Base-by-base conservation (phyloP, 495 filamentous ascomycete genomes). In the Penicillium diatomitis region DNA sequence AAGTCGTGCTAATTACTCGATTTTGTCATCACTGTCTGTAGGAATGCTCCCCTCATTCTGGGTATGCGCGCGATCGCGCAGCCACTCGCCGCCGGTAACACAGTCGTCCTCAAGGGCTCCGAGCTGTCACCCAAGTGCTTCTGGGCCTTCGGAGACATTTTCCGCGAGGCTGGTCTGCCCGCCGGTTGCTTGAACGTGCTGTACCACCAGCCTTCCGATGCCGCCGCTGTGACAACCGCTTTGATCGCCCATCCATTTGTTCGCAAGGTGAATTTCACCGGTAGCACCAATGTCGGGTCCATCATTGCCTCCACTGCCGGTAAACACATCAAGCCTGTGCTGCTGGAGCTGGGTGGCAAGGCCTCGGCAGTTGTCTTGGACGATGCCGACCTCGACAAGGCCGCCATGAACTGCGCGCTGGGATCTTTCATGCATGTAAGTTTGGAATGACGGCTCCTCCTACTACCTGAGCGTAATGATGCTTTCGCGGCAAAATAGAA, bases 81-180 rank as follows among this genome's bases (percentile, higher is more conserved):
- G 56, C 84, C 90, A n/a, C 72, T 96, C 36, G 90, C 88, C 8
- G 83, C 82, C 2, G 90, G 90, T 28, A 88, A 87, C 58, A 88
- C 86, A 2, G 75, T 76, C 35, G 75, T 94, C 27, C 68, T 91
- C 5, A 94, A 94, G 61, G 84, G 82, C 28, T 80, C 83, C 4
- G 90, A 96, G 62, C 67, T 82, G 38, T 82, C 84, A 8, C 90
- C 90, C 6, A 81, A 82, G 44, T 80, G 77, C 51, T 87, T 87
- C 71, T 86, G 79, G 72, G 81, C 78, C 35, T 74, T 96, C 38
- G 79, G 81, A 20, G 77, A 79, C 32, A 60, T 86, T 55, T 77
- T 92, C 58, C 75, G 74, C 12, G 80, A 89, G 59, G 89, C 89
- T 12, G 89, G 90, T 47, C 73, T 84, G 41, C 80, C 80, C 4